Conservation (phyloP, 306 rosid species). For the Amphicarpaea edgeworthii region DNA sequence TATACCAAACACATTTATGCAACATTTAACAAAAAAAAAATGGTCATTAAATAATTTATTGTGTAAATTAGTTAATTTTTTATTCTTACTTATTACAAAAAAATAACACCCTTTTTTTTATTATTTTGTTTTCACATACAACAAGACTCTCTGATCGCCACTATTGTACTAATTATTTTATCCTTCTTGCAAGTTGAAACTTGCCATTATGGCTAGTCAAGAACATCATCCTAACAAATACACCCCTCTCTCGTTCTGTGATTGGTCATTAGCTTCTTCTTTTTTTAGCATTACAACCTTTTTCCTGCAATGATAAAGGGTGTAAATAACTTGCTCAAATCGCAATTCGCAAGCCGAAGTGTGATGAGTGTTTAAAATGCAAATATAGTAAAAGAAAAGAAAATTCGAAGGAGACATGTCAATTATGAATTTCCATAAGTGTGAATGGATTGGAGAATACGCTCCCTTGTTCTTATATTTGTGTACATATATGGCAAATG, state of each 20-base stretch:
- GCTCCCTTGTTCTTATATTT: slow-evolving; percentile 11
- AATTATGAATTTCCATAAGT: slow-evolving; percentile 8
- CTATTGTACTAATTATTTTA: too few species aligned
- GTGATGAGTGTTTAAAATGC: neutral
- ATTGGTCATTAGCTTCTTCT: neutral
- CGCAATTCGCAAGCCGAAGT: too few species aligned
- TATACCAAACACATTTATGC: too few species aligned
- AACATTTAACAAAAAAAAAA: too few species aligned
- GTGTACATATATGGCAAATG: slow-evolving; percentile 16
- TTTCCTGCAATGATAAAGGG: neutral
- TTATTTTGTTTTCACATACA: too few species aligned
- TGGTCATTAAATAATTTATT: too few species aligned
- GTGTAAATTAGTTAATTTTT: too few species aligned
- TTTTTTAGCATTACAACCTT: neutral
- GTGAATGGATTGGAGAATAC: neutral
- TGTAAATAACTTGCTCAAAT: neutral
- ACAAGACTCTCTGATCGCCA: too few species aligned
- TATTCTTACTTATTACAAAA: too few species aligned
- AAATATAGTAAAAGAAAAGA: neutral
- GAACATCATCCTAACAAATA: neutral
- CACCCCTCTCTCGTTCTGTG: neutral
- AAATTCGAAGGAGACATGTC: slow-evolving; percentile 4
- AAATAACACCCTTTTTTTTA: too few species aligned
- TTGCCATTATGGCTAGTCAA: too few species aligned
- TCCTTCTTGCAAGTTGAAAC: too few species aligned